Evolutionary conservation across 257 asterid genomes (phyloP).

Genomic region (Linderniella brevidens): DNA sequence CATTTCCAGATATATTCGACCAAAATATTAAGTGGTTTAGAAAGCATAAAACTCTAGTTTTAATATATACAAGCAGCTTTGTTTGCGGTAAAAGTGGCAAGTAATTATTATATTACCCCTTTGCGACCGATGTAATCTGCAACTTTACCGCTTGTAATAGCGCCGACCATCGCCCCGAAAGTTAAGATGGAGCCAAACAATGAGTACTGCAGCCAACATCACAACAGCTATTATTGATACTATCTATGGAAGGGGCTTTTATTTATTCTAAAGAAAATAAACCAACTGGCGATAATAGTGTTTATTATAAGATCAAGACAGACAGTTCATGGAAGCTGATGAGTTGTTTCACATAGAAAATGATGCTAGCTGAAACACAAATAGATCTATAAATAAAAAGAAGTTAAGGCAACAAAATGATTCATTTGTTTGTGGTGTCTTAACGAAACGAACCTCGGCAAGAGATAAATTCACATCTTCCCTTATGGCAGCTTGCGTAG

Average conservation of each 20-base stretch:
- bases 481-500: conserved; percentile 66
- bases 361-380: too few relatives aligned
- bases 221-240: too few relatives aligned
- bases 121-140: conserved; percentile 78
- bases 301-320: too few relatives aligned
- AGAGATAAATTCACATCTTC: conserved; percentile 57
- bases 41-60: too few relatives aligned
- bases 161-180: conserved; percentile 96
- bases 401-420: neutral
- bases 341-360: too few relatives aligned
- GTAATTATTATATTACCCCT: conserved; percentile 42
- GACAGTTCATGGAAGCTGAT: too few relatives aligned
- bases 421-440: neutral
- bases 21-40: too few relatives aligned
- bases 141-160: conserved; percentile 72
- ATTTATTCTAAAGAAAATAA: too few relatives aligned
- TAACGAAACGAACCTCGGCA: conserved; percentile 51
- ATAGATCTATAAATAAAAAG: conserved; percentile 6
- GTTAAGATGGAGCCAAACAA: conserved; percentile 82
- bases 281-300: too few relatives aligned
- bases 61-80: neutral
- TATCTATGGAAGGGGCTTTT: too few relatives aligned
- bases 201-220: conserved; percentile 42
- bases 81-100: neutral
- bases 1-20: neutral